Evolutionary conservation across 176 grass and related monocot species (phyloP), one percentile per base, ranked within the genome.

Genomic region (Aegilops sharonensis): DNA sequence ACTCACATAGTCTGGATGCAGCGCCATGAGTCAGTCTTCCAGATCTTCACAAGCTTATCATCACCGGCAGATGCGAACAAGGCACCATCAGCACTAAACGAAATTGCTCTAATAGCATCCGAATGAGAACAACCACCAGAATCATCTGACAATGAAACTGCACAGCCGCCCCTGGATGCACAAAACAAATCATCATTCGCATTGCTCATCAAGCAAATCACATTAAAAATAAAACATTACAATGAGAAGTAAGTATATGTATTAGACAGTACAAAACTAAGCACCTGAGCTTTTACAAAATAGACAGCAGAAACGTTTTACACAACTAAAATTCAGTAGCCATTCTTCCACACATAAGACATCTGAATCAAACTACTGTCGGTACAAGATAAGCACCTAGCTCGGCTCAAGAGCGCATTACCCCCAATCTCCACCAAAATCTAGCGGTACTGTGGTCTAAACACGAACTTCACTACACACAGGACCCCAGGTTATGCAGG

Each of bases 11-110:
- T 94, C 42, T 25, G 73, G 54, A 90, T 83, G 83, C 94, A 93
- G 54, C 62, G 37, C 92, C 97, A 99, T 0, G 92, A 86, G 88
- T 85, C 83, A 10, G 97, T 91, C 56, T 74, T 89, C 94, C 94
- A 99, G 37, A 99, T 81, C 83, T 96, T 96, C 43, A 99, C 90
- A 79, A 96, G 88, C 65, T 94, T 99, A 68, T 99, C 90, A 29
- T 99, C 97, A 27, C 97, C 92, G 50, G 92, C 92, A 1, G 94
- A 99, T 63, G 83, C 90, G 42, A 99, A 94, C 8, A 96, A 34
- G 34, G n/a, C 52, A 80, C 92, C 92, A 78, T 82, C 78, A 30
- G 32, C 63, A 75, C 87, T 89, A 68, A 94, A 99, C 21, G 79
- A 79, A 56, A 96, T 89, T 61, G 84, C 82, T 88, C 94, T 95